Evolutionary conservation across 805 yeast species (phyloP), one percentile per base, ranked within the genome.

Genomic region (Kuraishia floccosa): DNA sequence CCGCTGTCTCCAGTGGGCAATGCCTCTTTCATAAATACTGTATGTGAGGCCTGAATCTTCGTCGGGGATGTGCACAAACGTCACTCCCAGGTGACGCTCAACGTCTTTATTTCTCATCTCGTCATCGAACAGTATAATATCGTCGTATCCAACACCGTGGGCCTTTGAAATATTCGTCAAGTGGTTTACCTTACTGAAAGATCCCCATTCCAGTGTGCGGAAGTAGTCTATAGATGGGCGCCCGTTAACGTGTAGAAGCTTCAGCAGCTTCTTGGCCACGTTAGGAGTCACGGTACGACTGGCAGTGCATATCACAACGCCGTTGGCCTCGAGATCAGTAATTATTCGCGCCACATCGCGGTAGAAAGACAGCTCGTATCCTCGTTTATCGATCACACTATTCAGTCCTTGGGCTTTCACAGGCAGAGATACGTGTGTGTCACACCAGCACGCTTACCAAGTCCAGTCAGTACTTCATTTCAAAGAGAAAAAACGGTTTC

Each of bases 101-200:
- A 85, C 94, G 41, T 85, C 95, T 37, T 56, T 65, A 46, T 85
- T 85, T 39, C 95, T 63, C 33, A 55, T 44, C 50, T 85, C 95
- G 49, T 85, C 95, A 47, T 85, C 95, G 44, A 72, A 85, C 2
- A 57, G 56, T n/a, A 65, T 51, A 57, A 82, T 64, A 24, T 76
- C 76, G 4, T 52, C 39, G 24, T 46, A 63, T 16, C 59, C 59
- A 7, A 72, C 52, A 10, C 63, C 63, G 13, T 76, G 53, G 9
- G 61, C 63, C 31, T 60, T 53, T 4, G 74, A 57, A 13, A 77
- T 63, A 30, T 51, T 50, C 12, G 47, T 44, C 24, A 82, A 72
- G 45, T 79, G 86, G 17, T 59, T 60, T 12, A 62, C 65, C 43
- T 76, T 76, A 10, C 73, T 57, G 18, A 74, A 72, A 29, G 71